A percentile compares a stretch with the other conserved stretches of the same genome.
These are phyloP conservation scores for Hymenochaete sp. DNA, from an alignment of 1,284 basidiomycete genomes.

Conservation along the genomic window DNA sequence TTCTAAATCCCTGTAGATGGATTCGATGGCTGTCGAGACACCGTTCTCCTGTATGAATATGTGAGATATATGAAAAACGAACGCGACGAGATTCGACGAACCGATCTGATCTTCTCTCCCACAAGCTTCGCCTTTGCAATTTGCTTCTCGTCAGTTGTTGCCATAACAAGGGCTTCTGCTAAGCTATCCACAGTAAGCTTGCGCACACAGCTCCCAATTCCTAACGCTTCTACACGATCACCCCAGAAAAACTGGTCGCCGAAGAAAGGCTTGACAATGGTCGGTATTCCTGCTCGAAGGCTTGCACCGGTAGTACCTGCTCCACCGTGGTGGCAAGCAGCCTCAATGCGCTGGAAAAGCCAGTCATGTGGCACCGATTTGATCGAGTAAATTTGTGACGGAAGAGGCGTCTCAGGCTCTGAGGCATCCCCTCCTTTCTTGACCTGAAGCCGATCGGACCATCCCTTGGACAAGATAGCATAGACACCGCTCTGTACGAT, in stretches of 20 bases:
- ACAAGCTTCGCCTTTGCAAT: constrained; percentile 76
- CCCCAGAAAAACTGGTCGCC: constrained; percentile 98
- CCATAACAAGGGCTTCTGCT: constrained; percentile 66
- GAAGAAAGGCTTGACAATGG: constrained; percentile 95
- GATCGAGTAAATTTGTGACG: constrained; percentile 74
- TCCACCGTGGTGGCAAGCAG: constrained; percentile 95
- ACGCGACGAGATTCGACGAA: constrained; percentile 30
- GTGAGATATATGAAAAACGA: constrained; percentile 1
- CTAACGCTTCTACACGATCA: constrained; percentile 87
- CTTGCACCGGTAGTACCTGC: constrained; percentile 94
- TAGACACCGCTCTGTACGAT: constrained; percentile 77
- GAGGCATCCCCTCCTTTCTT: constrained; percentile 48
- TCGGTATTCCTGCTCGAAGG: constrained; percentile 86
- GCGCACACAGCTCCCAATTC: constrained; percentile 78
- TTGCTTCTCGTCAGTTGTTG: constrained; percentile 83
- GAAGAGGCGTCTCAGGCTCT: constrained; percentile 61
- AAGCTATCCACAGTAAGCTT: constrained; percentile 77
- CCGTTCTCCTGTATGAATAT: constrained; percentile 68
- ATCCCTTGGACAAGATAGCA: constrained; percentile 93
- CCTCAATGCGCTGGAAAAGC: constrained; percentile 91
- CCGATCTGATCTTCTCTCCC: constrained; percentile 78
- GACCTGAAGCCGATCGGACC: constrained; percentile 85
- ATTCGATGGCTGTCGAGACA: constrained; percentile 80
- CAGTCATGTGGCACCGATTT: constrained; percentile 93
- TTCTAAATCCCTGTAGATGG: constrained; percentile 87